Base-by-base conservation (phyloP, 805 yeast genomes). In the Candida patagonica region DNA sequence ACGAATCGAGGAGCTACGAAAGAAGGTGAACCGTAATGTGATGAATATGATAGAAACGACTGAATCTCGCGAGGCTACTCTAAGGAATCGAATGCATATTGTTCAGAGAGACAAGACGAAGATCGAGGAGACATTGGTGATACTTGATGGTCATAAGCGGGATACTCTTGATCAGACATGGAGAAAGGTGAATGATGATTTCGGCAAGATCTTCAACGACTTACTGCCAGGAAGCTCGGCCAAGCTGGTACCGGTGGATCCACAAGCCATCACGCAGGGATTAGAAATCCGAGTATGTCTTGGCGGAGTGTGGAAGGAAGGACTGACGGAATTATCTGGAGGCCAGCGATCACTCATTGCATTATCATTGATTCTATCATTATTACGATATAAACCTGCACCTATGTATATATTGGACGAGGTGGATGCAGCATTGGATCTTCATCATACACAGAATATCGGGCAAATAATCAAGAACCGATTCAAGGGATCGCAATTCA, bases 341-440 rank as follows among this genome's bases (percentile, higher is more conserved):
- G 99, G 99, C 15, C 99, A 92, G 60, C 65, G 97, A 50, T 92
- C 97, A 1, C 72, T 94, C 47, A 84, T 89, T 47, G 98, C 98
- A 0, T 65, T 92, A 42, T 84, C 97, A 2, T 67, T 89, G 51
- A 92, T 92, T 51, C 73, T 89, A 76, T 95, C 97, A 0, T 67
- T 92, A 45, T 66, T 92, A 37, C 95, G 87, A 59, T 89, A 83
- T 67, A 85, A 87, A 59, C 99, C 99, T 4, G 98, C 99, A 1
- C 98, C 98, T 6, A 84, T 92, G 95, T 92, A 92, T 56, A 89
- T 92, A 50, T 66, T 92, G 42, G 98, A 92, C 62, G 98, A 92
- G 63, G 96, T 92, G 27, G 98, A 92, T 65, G 98, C 99, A 1
- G 99, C 99, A 1, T 70, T 92, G 48, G 99, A 92, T 68, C 71